Base-by-base conservation (phyloP, 164 flowering plant species). In the Cinnamomum chago region DNA sequence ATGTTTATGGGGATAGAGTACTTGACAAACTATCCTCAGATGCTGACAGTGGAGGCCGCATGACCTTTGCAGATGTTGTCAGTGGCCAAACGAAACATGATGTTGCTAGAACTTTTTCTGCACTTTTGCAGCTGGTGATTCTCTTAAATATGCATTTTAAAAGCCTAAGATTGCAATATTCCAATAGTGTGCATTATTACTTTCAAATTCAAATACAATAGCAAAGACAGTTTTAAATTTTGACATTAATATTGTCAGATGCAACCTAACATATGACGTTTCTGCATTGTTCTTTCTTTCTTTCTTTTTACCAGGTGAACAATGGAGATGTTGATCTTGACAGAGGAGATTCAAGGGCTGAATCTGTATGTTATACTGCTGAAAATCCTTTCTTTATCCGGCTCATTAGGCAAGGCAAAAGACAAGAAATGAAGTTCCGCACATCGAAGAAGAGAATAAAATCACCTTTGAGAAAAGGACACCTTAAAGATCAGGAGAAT, bases 91-190 rank as follows among this genome's bases (percentile, higher is more conserved):
- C 86, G 68, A 92, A 92, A 81, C 93, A 94, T 79, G 95, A 94
- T 51, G 88, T 96, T 80, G 94, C 97, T 40, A 84, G 99, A 78
- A 85, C 88, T 58, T 96, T 96, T 76, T 90, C 97, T 79, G 94
- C 99, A 5, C 90, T 96, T 73, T 89, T 94, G 67, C 98, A 92
- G 79, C 79, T 96, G 94, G 99, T 95, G 87, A 83, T 67, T 73
- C 64, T 18, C 62, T 58, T 70, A 20, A 18, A 47, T 14, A 50
- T 50, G 62, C n/a, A 35, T 62, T n/a, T 64, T 7, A 14, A 12
- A 35, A 24, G 20, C 47, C 47, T 7, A 40, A 9, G 47, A 40
- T 40, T 40, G 47, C 47, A 40, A 40, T 40, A 40, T 40, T 40
- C 47, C 47, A 7, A 40, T 40, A 40, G 7, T 40, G 47, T 40